Evolutionary conservation across 2,329 filamentous ascomycete genomes (phyloP), one percentile per base, ranked within the genome.

Genomic region (Falciphora oryzae): DNA sequence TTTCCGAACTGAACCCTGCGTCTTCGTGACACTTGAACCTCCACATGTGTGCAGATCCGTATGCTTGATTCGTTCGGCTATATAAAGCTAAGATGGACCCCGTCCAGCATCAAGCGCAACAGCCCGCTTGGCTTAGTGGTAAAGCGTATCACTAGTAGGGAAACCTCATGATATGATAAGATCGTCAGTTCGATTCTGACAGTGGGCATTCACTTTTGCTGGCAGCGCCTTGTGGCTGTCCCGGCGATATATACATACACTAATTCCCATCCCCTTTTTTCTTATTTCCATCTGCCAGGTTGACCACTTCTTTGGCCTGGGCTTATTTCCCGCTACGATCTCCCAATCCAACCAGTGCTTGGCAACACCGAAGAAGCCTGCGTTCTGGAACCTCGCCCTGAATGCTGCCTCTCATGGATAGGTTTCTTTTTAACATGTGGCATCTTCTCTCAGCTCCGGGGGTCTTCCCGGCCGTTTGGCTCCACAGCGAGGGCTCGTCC

Each of bases 41-140:
- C 44, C 44, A 53, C 44, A 53, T n/a, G 13, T n/a, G 2, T 53
- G 38, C 44, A 53, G 44, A 53, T 53, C 44, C 6, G 8, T 4
- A 53, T n/a, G 44, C 44, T 53, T 53, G 22, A 53, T 53, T 53
- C 22, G 44, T n/a, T n/a, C 18, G 44, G 44, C 44, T 53, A 53
- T 53, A 53, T n/a, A 53, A n/a, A n/a, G 44, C 44, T 22, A 53
- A 11, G 44, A 22, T 53, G 22, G 44, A n/a, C 5, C 38, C 7
- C 6, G 13, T 10, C 56, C n/a, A 58, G 5, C 57, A 31, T 27
- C 57, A 14, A 53, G 5, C 27, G 28, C 13, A 5, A 62, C 35
- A 11, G 61, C 61, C 61, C 61, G 53, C 56, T 57, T 63, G 56
- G 61, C 56, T 63, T 53, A 63, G 61, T 63, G 61, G 61, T 63